Conservation (phyloP, 139 green algal genomes). For the Tetradesmus lagerheimii region DNA sequence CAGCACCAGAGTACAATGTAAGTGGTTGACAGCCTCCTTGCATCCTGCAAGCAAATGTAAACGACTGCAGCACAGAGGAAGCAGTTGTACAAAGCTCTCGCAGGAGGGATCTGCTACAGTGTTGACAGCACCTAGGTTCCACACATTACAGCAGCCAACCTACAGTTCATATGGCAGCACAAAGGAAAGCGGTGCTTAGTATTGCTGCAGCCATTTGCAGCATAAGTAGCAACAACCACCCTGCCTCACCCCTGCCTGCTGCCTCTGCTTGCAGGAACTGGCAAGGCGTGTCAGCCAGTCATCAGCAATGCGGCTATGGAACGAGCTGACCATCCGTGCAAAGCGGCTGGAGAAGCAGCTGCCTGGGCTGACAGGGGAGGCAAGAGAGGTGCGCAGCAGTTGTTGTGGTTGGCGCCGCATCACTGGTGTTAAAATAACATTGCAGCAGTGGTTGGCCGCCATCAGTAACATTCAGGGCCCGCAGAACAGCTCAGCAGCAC, state of each 20-base stretch:
- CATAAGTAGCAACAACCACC: no score
- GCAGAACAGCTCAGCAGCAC: no score
- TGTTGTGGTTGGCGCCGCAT: background rate
- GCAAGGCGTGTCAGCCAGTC: conserved; percentile 50
- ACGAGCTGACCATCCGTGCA: conserved; percentile 49
- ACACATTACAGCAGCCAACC: background rate
- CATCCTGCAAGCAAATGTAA: background rate
- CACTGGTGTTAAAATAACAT: no score
- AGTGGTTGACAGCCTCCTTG: background rate
- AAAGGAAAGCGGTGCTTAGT: no score
- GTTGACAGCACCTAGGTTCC: background rate
- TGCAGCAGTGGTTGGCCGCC: background rate
- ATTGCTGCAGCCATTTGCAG: background rate
- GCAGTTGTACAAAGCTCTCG: background rate
- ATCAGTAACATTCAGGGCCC: no score
- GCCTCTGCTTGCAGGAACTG: conserved; percentile 48
- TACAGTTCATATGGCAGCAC: no score
- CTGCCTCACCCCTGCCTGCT: no score
- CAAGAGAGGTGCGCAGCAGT: conserved; percentile 40
- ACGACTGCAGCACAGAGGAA: background rate
- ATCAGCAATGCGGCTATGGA: conserved; percentile 50
- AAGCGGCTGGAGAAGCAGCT: conserved; percentile 57
- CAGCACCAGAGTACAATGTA: conserved; percentile 25
- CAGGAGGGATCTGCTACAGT: no score
- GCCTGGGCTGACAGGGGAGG: conserved; percentile 24